Evolutionary conservation across 208 protist genomes (phyloP), one percentile per base, ranked within the genome.

Genomic region (Acanthamoeba sp.): DNA sequence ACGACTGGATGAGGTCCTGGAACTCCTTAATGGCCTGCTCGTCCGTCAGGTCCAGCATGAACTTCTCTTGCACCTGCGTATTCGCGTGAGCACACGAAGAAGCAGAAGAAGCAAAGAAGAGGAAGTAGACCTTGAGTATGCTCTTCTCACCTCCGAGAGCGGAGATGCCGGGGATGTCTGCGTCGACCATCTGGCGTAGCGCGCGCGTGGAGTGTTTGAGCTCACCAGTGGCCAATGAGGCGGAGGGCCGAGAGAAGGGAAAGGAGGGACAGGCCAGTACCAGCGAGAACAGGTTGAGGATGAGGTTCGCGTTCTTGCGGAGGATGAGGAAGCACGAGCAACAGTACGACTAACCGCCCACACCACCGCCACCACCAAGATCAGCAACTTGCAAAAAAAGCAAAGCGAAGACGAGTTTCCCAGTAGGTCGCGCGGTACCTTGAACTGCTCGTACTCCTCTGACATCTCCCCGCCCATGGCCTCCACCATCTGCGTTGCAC

Each of bases 261-360:
- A 98, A 98, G 96, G 98, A 99, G 6, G 98, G n/a, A n/a, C n/a
- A n/a, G 50, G 50, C 50, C 50, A 55, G 42, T 96, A 97, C 89
- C 98, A 99, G 95, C 98, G 98, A 94, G 98, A 98, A 97, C 93
- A 99, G 95, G 95, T 99, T 98, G 38, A 99, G 96, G 91, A 99
- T 98, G 38, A 99, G 95, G 92, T 97, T 91, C 34, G 98, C 98
- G 59, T 98, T 97, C 93, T 99, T 98, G 59, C 99, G 97, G 6
- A 99, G 96, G 55, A 99, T 99, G 95, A 99, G 98, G 96, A 99
- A 99, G 2, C 98, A 98, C 57, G 97, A 98, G 94, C 98, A 99
- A 95, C 99, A 99, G 78, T 97, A 95, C 42, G 80, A 94, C 40
- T 52, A 32, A 24, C 14, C 16, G 1, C 0, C 48, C 14, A 0